Conservation (phyloP, 768 basidiomycete species). For the Leccinum broughii region DNA sequence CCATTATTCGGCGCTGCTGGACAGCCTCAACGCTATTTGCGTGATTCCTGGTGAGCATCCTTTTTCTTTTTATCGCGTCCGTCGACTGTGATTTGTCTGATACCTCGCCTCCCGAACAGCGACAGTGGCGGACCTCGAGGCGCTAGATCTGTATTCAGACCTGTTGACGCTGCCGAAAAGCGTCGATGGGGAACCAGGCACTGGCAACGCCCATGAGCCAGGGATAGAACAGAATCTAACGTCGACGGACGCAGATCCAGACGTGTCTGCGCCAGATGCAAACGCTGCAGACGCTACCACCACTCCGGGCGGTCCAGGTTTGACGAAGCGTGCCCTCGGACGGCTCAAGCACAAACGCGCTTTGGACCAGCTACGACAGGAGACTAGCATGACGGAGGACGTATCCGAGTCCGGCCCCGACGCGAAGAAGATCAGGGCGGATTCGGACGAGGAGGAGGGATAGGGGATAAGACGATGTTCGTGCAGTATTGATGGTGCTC, state of each 20-base stretch:
- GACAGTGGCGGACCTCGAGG: constrained; percentile 46
- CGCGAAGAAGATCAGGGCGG: constrained; percentile 22
- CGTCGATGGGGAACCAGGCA: constrained; percentile 44
- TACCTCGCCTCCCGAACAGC: constrained; percentile 37
- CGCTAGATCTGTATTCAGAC: constrained; percentile 60
- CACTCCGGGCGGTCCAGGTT: constrained; percentile 14
- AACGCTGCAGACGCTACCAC: constrained; percentile 1
- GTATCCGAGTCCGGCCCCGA: constrained; percentile 4
- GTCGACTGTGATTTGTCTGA: background rate
- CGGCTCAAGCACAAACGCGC: constrained; percentile 54
- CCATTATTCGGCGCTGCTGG: constrained; percentile 35
- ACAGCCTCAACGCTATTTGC: constrained; percentile 47
- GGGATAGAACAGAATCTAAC: constrained; percentile 5
- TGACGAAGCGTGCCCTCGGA: constrained; percentile 48
- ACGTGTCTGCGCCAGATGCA: constrained; percentile 15
- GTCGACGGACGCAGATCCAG: background rate
- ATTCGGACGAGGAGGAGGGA: constrained; percentile 1
- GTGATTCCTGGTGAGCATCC: constrained; percentile 45
- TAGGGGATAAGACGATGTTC: background rate
- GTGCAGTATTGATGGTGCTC: background rate
- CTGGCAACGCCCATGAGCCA: constrained; percentile 30
- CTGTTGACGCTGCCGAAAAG: constrained; percentile 63
- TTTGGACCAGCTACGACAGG: constrained; percentile 31
- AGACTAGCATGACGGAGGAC: constrained; percentile 4
- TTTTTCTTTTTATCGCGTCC: background rate